phyloP scores from a whole-genome alignment of 768 basidiomycete genomes.

The Xerocomus spinulosus region DNA sequence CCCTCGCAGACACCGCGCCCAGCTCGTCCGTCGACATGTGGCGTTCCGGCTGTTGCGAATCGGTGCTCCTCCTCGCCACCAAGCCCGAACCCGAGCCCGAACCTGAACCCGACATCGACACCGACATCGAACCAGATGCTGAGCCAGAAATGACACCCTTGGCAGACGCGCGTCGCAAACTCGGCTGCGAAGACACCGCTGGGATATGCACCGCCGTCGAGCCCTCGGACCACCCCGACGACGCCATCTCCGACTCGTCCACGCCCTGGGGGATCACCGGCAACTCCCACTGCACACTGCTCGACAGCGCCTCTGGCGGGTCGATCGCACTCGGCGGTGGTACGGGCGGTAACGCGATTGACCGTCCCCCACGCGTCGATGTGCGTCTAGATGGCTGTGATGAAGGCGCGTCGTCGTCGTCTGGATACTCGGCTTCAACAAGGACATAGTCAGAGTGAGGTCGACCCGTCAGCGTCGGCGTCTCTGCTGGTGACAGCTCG shows the following conservation, averaged over 20 bases:
- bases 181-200: conserved; percentile 7
- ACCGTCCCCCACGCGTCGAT: conserved; percentile 25
- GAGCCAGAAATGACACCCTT: conserved; percentile 1
- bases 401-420: conserved; percentile 30
- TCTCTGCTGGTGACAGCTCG: conserved; percentile 11
- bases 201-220: conserved; percentile 35
- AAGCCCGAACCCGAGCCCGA: not conserved
- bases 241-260: conserved; percentile 40
- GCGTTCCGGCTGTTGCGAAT: conserved; percentile 15
- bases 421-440: conserved; percentile 49
- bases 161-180: conserved; percentile 6
- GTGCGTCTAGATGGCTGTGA: conserved; percentile 37
- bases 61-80: conserved; percentile 13
- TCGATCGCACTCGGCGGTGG: conserved; percentile 37
- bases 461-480: conserved; percentile 9
- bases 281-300: conserved; percentile 59
- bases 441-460: conserved; percentile 55
- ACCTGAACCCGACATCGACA: conserved; percentile 9
- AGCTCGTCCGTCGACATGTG: conserved; percentile 58
- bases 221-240: conserved; percentile 63
- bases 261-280: conserved; percentile 55
- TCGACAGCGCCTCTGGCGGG: conserved; percentile 33
- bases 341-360: conserved; percentile 31
- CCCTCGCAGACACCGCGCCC: conserved; percentile 61
- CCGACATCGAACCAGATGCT: not conserved